Evolutionary conservation across 192 early-diverging fungal genomes (phyloP).

Genomic region (Rhizophagus clarus): DNA sequence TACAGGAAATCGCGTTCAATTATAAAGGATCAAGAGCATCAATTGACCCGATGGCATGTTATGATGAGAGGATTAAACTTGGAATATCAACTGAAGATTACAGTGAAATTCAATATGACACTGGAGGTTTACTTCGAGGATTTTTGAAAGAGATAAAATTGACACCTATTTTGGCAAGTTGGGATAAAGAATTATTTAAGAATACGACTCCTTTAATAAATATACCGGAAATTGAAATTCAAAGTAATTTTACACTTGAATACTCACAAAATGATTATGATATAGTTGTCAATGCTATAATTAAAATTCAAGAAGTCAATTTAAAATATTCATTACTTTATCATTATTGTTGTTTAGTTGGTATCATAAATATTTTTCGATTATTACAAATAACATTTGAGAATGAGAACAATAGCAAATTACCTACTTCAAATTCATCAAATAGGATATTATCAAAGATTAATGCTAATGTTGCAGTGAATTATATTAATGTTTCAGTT

Average conservation of each 20-base stretch:
- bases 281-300: background rate
- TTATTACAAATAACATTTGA: background rate
- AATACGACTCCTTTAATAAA: constrained; percentile 14
- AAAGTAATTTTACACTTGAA: background rate
- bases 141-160: constrained; percentile 6
- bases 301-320: constrained; percentile 9
- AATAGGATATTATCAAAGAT: background rate
- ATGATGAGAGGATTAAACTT: constrained; percentile 13
- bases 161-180: constrained; percentile 14
- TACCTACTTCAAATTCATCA: background rate
- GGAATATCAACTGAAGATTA: background rate
- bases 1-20: constrained; percentile 13
- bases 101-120: background rate
- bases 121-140: constrained; percentile 9
- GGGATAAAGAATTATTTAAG: constrained; percentile 17
- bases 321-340: constrained; percentile 29
- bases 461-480: constrained; percentile 16
- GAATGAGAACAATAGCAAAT: background rate
- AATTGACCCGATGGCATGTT: constrained; percentile 14
- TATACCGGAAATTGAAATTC: constrained; percentile 11
- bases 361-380: background rate
- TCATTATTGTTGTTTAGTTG: constrained; percentile 31
- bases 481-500: constrained; percentile 29
- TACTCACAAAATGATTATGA: background rate
- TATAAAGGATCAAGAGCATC: constrained; percentile 17